A percentile compares a stretch with the other conserved stretches of the same genome.
phyloP scores from a whole-genome alignment of 176 grass and related monocot genomes.

The Tillandsia fasciculata region DNA sequence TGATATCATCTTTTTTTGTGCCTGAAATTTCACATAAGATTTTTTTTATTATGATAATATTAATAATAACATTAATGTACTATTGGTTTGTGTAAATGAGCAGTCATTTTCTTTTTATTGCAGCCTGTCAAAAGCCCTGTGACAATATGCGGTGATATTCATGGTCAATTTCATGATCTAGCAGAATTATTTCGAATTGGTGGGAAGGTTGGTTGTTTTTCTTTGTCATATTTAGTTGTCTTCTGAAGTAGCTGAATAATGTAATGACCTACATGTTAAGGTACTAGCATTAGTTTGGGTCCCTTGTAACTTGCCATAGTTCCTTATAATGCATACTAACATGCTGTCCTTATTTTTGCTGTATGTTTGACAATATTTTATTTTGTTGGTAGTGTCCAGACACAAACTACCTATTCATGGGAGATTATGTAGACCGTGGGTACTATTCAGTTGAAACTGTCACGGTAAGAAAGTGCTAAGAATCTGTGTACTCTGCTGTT shows the following conservation, averaged over 20 bases:
- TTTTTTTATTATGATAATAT: neutral
- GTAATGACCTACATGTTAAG: neutral
- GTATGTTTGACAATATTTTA: slow-evolving; percentile 18
- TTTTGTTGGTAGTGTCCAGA: slow-evolving; percentile 68
- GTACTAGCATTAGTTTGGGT: neutral
- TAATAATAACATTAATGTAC: too few relatives aligned
- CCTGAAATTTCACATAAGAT: neutral
- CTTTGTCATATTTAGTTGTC: neutral
- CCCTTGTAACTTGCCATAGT: neutral
- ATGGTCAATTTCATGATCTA: slow-evolving; percentile 98
- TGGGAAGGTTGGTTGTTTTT: slow-evolving; percentile 49
- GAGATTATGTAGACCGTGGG: slow-evolving; percentile 98
- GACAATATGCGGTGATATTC: slow-evolving; percentile 98
- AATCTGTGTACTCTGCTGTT: neutral
- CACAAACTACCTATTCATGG: slow-evolving; percentile 99
- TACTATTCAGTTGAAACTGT: slow-evolving; percentile 99
- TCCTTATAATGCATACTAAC: neutral
- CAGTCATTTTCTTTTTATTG: neutral
- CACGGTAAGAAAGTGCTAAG: slow-evolving; percentile 41
- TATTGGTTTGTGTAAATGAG: neutral
- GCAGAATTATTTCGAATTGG: slow-evolving; percentile 95
- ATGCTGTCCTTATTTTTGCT: neutral
- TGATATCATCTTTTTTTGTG: neutral
- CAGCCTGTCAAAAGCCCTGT: slow-evolving; percentile 97
- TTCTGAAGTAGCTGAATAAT: neutral